Conservation (phyloP, 768 basidiomycete genomes). For the Ramaria rubella region DNA sequence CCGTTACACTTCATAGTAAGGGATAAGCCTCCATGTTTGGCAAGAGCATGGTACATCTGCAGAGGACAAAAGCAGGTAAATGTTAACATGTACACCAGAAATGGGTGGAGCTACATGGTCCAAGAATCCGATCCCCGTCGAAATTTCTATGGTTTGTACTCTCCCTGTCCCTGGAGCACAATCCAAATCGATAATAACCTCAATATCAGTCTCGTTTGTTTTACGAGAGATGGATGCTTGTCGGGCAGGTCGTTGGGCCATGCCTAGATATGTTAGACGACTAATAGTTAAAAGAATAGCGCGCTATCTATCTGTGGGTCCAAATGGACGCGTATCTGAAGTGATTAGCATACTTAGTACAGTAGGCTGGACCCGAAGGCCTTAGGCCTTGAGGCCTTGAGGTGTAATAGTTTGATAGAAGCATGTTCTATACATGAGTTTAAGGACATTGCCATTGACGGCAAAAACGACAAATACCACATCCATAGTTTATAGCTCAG, state of each 20-base stretch:
- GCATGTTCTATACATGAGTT: too few relatives aligned
- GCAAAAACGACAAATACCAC: neutral
- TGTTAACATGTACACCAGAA: neutral
- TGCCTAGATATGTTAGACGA: too few relatives aligned
- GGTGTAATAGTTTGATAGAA: neutral
- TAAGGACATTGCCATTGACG: too few relatives aligned
- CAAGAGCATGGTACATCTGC: conserved; percentile 96
- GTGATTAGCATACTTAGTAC: too few relatives aligned
- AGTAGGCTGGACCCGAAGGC: too few relatives aligned
- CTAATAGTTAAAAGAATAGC: too few relatives aligned
- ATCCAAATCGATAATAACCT: conserved; percentile 80
- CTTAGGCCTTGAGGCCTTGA: too few relatives aligned
- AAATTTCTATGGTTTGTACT: conserved; percentile 72
- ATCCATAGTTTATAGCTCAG: neutral
- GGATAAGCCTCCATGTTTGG: conserved; percentile 95
- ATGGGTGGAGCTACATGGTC: conserved; percentile 93
- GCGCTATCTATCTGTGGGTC: too few relatives aligned
- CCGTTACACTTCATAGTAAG: conserved; percentile 87
- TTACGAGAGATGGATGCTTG: conserved; percentile 66
- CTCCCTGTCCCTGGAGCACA: conserved; percentile 54
- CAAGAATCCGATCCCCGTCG: conserved; percentile 96
- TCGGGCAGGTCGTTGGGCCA: neutral
- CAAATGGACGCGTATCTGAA: too few relatives aligned
- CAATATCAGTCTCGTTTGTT: conserved; percentile 87
- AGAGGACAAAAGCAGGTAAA: neutral